Conservation (phyloP, 192 early-diverging fungal species). For the Coemansia javaensis region DNA sequence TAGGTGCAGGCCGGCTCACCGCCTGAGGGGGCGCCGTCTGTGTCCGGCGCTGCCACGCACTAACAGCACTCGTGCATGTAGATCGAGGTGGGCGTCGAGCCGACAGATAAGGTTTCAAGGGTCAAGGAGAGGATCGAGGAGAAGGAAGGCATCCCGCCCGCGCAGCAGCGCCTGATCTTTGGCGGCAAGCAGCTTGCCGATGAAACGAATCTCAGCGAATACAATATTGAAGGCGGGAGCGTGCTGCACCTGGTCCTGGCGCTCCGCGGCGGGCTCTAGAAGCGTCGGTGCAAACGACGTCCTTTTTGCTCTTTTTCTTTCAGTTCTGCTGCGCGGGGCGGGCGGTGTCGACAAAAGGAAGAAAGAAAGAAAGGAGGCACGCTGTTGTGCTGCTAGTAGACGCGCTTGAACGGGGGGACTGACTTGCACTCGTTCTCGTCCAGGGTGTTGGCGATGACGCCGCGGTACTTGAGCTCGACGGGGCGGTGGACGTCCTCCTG, state of each 20-base stretch:
- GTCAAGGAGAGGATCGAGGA: slow-evolving; percentile 93
- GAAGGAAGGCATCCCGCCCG: slow-evolving; percentile 96
- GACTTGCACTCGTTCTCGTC: slow-evolving; percentile 91
- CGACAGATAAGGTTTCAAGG: slow-evolving; percentile 56
- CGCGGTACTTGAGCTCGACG: slow-evolving; percentile 78
- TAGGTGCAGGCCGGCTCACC: slow-evolving; percentile 35
- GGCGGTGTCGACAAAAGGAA: background rate
- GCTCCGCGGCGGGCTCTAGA: slow-evolving; percentile 77
- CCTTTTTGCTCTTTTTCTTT: background rate
- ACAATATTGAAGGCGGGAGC: slow-evolving; percentile 69
- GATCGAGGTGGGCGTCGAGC: slow-evolving; percentile 90
- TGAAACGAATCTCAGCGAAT: slow-evolving; percentile 65
- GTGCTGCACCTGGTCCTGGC: slow-evolving; percentile 92
- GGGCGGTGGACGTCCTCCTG: slow-evolving; percentile 74
- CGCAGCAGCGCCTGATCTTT: slow-evolving; percentile 93
- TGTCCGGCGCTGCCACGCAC: background rate
- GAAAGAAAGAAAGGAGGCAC: background rate
- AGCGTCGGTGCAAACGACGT: background rate
- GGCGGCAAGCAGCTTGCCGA: slow-evolving; percentile 91
- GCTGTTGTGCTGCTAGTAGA: slow-evolving; percentile 63
- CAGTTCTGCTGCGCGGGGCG: no score
- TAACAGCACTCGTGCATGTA: slow-evolving; percentile 43
- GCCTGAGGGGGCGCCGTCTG: no score
- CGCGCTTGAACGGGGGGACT: slow-evolving; percentile 83
- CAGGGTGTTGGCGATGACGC: slow-evolving; percentile 74